Base-by-base conservation (phyloP, 768 basidiomycete genomes). In the Agaricus sinodeliciosus region DNA sequence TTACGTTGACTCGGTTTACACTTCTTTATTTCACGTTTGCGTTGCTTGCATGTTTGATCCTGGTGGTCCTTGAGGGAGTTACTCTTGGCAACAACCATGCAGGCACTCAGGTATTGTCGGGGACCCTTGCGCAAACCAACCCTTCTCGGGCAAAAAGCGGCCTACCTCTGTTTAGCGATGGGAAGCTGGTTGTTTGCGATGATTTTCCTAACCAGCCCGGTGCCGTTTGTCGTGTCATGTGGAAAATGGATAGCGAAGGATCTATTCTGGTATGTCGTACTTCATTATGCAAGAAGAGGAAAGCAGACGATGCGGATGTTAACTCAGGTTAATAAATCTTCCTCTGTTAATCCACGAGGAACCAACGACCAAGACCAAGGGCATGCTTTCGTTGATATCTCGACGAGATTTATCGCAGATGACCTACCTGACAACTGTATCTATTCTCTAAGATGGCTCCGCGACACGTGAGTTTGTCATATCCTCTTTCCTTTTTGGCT, bases 1-100 rank as follows among this genome's bases (percentile, higher is more conserved):
- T 79, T 47, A 80, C 76, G 6, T 59, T 77, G 34, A 77, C 74
- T n/a, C 74, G 69, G 9, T 72, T 70, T 60, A 80, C 78, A 31
- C 67, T 72, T 4, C 56, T 69, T 34, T 82, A 78, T 61, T 76
- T 79, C 59, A 62, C 73, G 37, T 64, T 80, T 52, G 71, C 76
- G 26, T 57, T 81, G 42, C 42, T 69, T 25, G 69, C 68, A 49
- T 76, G 71, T 54, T 48, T 73, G 39, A 61, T 68, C 22, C 72
- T 80, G 47, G 68, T 65, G 51, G 58, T 65, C 11, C 58, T 79
- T 9, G 78, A 79, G 56, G 64, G 63, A 12, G 44, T 71, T 22
- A 62, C 72, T 3, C 71, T 73, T 41, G 54, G 56, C 3, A 68
- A 70, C 49, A 78, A 75, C 53, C 45, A 63, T 1, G 54, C 63